Base-by-base conservation (phyloP, 1,139 yeast genomes). In the Scheffersomyces titani region DNA sequence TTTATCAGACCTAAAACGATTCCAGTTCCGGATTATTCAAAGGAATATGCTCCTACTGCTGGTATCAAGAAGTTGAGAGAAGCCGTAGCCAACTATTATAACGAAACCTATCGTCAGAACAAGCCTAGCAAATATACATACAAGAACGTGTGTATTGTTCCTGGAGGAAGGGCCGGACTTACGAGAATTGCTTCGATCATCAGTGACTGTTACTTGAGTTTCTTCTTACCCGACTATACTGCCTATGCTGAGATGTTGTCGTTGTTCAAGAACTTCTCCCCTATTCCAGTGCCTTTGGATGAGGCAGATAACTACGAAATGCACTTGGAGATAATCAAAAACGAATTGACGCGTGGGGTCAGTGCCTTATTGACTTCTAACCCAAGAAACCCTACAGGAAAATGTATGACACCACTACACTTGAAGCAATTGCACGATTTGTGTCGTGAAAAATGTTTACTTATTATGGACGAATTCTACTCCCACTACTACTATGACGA, bases 231-330 rank as follows among this genome's bases (percentile, higher is more conserved):
- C 4, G 90, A 86, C 68, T 86, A 86, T 66, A 86, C 90, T 24
- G 90, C 90, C 3, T 86, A 86, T 65, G 88, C 90, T n/a, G 90
- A 86, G 69, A 86, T 86, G 89, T 75, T 86, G 64, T 83, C 89
- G 16, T 76, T 85, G 55, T 86, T 86, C 74, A 86, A 86, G 74
- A 86, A 86, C 69, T 86, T 86, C 67, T 83, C 88, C 1, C 89
- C 90, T 6, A 85, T 86, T 56, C 90, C 90, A 1, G 89, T 85
- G 11, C 90, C 90, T 1, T 74, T 86, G 63, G 81, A 78, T 59
- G 89, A 86, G 63, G 75, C 80, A 20, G 90, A 86, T 67, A 82
- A 85, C 63, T 86, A 86, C 70, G 84, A 83, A 58, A 79, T 86
- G 50, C 89, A 86, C 65, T 73, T 86, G 63, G 83, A 84, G 57